Evolutionary conservation across 768 basidiomycete species (phyloP).

Genomic region (Rhizopogon roseolus): DNA sequence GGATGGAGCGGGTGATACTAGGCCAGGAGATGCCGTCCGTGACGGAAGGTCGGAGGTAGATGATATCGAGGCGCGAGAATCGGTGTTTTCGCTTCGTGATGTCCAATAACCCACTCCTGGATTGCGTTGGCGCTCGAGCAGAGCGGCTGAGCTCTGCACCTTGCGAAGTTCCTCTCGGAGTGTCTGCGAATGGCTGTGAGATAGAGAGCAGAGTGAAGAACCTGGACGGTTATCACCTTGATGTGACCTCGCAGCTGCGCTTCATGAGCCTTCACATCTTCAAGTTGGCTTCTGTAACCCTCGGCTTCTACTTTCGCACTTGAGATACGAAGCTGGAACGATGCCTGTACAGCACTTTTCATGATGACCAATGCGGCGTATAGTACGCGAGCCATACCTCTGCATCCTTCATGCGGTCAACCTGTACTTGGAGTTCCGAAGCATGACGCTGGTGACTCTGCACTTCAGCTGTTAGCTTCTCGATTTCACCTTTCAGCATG

Average conservation of each 20-base stretch:
- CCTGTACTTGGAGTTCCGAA: slow-evolving; percentile 48
- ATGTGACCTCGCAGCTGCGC: slow-evolving; percentile 67
- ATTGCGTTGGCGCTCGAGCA: slow-evolving; percentile 87
- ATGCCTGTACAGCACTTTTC: slow-evolving; percentile 32
- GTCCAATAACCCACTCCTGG: slow-evolving; percentile 95
- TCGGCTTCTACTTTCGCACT: slow-evolving; percentile 47
- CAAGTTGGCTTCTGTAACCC: slow-evolving; percentile 60
- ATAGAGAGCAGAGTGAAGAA: not conserved
- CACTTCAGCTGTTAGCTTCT: slow-evolving; percentile 43
- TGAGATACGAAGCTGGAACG: slow-evolving; percentile 38
- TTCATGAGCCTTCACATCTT: slow-evolving; percentile 71
- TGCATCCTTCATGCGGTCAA: slow-evolving; percentile 45
- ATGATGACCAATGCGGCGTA: not conserved
- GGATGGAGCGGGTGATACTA: slow-evolving; percentile 18
- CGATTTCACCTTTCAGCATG: slow-evolving; percentile 52
- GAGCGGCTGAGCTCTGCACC: slow-evolving; percentile 86
- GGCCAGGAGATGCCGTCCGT: slow-evolving; percentile 30
- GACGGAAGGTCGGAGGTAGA: slow-evolving; percentile 38
- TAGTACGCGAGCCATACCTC: slow-evolving; percentile 47
- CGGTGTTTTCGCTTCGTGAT: slow-evolving; percentile 32
- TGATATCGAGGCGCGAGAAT: slow-evolving; percentile 34
- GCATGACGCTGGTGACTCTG: slow-evolving; percentile 46
- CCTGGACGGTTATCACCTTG: slow-evolving; percentile 49
- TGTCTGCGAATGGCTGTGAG: slow-evolving; percentile 43
- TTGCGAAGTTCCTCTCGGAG: slow-evolving; percentile 93